These are phyloP conservation scores for Hyphopichia burtonii DNA, from an alignment of 1,139 yeast species.

Conservation along the genomic window DNA sequence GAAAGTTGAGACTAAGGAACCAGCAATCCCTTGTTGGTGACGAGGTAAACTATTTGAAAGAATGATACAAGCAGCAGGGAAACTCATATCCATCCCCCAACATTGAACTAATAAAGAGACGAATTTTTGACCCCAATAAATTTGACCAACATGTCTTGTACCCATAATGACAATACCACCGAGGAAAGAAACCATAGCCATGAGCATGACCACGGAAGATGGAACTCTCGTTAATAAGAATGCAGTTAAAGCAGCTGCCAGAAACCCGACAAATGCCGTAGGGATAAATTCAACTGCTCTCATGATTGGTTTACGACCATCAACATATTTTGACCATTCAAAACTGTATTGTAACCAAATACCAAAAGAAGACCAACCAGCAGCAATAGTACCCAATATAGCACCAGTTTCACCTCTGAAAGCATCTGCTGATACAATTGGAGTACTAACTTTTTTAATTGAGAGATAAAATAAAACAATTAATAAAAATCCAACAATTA, in stretches of 20 bases:
- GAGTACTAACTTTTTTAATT: conserved; percentile 37
- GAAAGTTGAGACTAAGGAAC: conserved; percentile 58
- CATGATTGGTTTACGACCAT: conserved; percentile 30
- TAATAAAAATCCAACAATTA: conserved; percentile 46
- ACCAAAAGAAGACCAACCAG: conserved; percentile 65
- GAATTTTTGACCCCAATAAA: conserved; percentile 55
- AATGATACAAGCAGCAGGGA: conserved; percentile 60
- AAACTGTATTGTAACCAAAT: conserved; percentile 51
- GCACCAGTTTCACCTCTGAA: conserved; percentile 42
- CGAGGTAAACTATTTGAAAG: conserved; percentile 51
- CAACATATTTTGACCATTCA: conserved; percentile 33
- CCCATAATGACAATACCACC: conserved; percentile 43
- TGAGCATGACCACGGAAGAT: conserved; percentile 41
- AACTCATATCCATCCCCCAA: conserved; percentile 65
- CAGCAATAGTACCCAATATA: conserved; percentile 48
- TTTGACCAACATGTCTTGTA: conserved; percentile 44
- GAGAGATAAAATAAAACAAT: conserved; percentile 34
- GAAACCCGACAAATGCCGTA: conserved; percentile 36
- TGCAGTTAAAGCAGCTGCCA: conserved; percentile 48
- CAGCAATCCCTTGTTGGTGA: conserved; percentile 63
- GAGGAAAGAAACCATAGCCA: conserved; percentile 46
- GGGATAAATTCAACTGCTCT: conserved; percentile 44
- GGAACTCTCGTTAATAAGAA: conserved; percentile 35
- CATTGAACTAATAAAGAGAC: conserved; percentile 47
- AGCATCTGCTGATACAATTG: conserved; percentile 46